Evolutionary conservation across 257 asterid genomes (phyloP), one percentile per base, ranked within the genome.

Genomic region (Verbena officinalis): DNA sequence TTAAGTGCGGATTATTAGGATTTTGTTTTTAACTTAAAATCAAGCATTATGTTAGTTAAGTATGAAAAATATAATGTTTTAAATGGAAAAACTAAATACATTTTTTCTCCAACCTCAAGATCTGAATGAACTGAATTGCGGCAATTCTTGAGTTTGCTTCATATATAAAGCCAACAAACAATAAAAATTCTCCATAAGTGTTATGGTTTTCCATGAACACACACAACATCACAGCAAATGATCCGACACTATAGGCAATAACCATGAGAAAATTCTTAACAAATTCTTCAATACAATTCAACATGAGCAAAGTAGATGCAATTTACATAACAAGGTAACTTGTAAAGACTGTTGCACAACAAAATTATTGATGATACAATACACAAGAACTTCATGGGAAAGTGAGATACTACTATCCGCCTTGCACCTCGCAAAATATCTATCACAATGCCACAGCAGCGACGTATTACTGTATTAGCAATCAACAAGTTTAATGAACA

Each of bases 351-450:
- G 14, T 53, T 40, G 65, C 65, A 55, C 24, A 24, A 36, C 73
- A 64, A 73, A 72, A 72, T 48, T 77, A 74, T 75, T 73, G 63
- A 70, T 42, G 64, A 52, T 80, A 73, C 70, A 69, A 68, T 66
- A 73, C 50, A 65, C 7, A 53, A 72, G 48, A 72, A 55, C 73
- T 39, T 72, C 65, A 71, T 73, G 64, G 64, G 73, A 73, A 69
- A 62, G 64, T 42, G 62, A 64, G 74, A 77, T 55, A 50, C 42
- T 44, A 71, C 51, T 66, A 65, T 31, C 54, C 36, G 30, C 57
- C 62, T 30, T 50, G 75, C 62, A 61, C 53, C 67, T 50, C 50
- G 43, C 23, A 49, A 5, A n/a, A 34, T 27, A 27, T 50, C 17
- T 62, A 42, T 12, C 30, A 56, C 36, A 51, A 64, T 69, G 69